Percentiles rank a stretch among this genome's conserved stretches.
Conservation (phyloP, 2,329 filamentous ascomycete species). For the Pseudophaeomoniella oleicola region DNA sequence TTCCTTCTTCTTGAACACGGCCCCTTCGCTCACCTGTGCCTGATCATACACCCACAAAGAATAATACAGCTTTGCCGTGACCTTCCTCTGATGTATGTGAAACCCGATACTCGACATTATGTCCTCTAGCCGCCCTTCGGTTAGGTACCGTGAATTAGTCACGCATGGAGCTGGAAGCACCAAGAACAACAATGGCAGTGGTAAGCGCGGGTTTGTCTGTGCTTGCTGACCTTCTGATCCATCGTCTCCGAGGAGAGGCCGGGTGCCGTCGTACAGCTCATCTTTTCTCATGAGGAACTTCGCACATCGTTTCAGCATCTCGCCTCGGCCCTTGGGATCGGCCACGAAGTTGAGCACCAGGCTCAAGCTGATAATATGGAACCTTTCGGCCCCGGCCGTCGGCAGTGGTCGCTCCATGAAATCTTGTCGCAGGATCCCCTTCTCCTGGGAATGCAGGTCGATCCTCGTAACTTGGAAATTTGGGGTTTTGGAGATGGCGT, state of each 20-base stretch:
- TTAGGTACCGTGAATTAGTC: slow-evolving; percentile 79
- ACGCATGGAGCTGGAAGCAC: slow-evolving; percentile 83
- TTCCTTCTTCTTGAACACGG: no score
- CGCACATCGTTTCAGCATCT: slow-evolving; percentile 69
- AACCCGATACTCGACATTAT: slow-evolving; percentile 75
- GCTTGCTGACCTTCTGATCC: no score
- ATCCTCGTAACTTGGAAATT: slow-evolving; percentile 67
- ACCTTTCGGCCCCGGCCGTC: slow-evolving; percentile 40
- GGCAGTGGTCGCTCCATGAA: slow-evolving; percentile 84
- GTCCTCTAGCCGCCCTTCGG: slow-evolving; percentile 49
- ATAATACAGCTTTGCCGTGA: slow-evolving; percentile 73
- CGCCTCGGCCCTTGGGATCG: slow-evolving; percentile 56
- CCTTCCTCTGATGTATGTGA: slow-evolving; percentile 47
- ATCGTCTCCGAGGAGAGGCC: neutral
- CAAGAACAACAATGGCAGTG: slow-evolving; percentile 64
- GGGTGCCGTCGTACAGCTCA: slow-evolving; percentile 17
- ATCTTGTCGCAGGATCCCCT: slow-evolving; percentile 70
- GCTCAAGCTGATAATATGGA: slow-evolving; percentile 84
- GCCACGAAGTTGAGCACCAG: slow-evolving; percentile 92
- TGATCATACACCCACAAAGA: slow-evolving; percentile 58
- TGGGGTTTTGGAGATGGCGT: slow-evolving; percentile 63
- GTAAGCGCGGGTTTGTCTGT: slow-evolving; percentile 6
- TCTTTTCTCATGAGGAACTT: slow-evolving; percentile 42
- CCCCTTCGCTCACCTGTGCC: no score
- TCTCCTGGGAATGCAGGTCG: slow-evolving; percentile 74